These are phyloP conservation scores for Penicillium sp. DNA, from an alignment of 2,329 filamentous ascomycete genomes.

Conservation along the genomic window DNA sequence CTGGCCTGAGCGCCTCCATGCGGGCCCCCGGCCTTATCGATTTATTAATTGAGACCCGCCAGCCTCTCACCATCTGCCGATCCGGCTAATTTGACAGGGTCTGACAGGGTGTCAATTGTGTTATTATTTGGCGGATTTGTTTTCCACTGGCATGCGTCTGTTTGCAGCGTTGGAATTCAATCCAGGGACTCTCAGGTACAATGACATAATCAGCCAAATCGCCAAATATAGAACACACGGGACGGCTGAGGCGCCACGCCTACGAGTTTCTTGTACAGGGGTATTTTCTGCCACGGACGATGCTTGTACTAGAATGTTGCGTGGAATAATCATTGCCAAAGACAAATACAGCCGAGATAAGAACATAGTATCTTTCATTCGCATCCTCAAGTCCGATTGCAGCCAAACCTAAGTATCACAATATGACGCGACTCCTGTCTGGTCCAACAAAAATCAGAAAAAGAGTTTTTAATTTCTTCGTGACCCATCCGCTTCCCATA, in stretches of 20 bases:
- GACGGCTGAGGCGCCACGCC: too few species aligned
- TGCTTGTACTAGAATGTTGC: too few species aligned
- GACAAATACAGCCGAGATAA: slow-evolving; percentile 1
- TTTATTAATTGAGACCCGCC: slow-evolving; percentile 6
- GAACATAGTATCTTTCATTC: slow-evolving; percentile 15
- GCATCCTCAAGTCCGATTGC: slow-evolving; percentile 8
- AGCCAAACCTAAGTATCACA: slow-evolving; percentile 10
- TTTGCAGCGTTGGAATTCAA: not conserved
- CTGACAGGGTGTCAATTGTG: not conserved
- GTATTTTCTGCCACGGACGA: too few species aligned
- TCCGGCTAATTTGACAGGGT: not conserved
- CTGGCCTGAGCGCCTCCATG: slow-evolving; percentile 22
- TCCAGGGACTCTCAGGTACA: not conserved
- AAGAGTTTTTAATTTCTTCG: slow-evolving; percentile 27
- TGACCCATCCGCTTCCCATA: slow-evolving; percentile 24
- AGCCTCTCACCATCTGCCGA: not conserved
- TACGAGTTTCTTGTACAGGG: too few species aligned
- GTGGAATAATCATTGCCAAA: not conserved
- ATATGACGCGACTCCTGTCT: slow-evolving; percentile 15
- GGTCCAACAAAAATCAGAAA: slow-evolving; percentile 6
- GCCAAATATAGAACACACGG: too few species aligned
- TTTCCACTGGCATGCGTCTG: not conserved
- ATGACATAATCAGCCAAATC: not conserved
- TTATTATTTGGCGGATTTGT: not conserved
- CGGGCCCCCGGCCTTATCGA: slow-evolving; percentile 25